phyloP scores from a whole-genome alignment of 306 rosid species.

The Fragaria vesca region DNA sequence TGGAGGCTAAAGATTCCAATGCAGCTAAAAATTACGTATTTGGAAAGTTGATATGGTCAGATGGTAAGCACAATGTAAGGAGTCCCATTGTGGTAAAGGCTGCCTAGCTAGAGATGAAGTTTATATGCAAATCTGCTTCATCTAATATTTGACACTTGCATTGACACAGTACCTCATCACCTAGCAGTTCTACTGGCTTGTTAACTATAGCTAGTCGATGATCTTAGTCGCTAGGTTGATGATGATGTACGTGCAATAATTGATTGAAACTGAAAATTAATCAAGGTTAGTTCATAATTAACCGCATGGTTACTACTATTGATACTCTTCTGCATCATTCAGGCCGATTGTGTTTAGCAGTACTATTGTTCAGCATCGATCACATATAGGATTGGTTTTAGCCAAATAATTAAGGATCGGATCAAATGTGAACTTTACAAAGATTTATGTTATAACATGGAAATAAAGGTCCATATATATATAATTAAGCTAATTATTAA shows the following conservation, averaged over 20 bases:
- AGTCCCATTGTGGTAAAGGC: slow-evolving; percentile 78
- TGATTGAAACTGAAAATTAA: not conserved
- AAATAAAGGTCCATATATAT: not conserved
- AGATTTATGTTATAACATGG: not conserved
- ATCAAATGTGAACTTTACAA: not conserved
- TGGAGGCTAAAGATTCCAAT: slow-evolving; percentile 37
- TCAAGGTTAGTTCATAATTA: not conserved
- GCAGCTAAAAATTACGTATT: slow-evolving; percentile 48
- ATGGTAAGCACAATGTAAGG: slow-evolving; percentile 64
- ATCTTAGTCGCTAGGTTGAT: not conserved
- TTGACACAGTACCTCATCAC: not conserved
- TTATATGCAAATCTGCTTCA: not conserved
- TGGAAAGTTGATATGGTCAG: slow-evolving; percentile 80
- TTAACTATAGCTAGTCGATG: not conserved
- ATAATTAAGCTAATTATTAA: not conserved
- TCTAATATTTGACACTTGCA: slow-evolving; percentile 3
- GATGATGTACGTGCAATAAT: not conserved
- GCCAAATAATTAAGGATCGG: not conserved
- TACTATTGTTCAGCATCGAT: not conserved
- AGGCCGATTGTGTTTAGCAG: not conserved
- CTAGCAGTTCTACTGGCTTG: not conserved
- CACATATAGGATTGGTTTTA: not conserved
- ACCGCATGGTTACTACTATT: not conserved
- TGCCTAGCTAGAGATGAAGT: slow-evolving; percentile 32
- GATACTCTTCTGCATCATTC: not conserved